Conservation (phyloP, 768 basidiomycete species). For the Mycena indigotica region DNA sequence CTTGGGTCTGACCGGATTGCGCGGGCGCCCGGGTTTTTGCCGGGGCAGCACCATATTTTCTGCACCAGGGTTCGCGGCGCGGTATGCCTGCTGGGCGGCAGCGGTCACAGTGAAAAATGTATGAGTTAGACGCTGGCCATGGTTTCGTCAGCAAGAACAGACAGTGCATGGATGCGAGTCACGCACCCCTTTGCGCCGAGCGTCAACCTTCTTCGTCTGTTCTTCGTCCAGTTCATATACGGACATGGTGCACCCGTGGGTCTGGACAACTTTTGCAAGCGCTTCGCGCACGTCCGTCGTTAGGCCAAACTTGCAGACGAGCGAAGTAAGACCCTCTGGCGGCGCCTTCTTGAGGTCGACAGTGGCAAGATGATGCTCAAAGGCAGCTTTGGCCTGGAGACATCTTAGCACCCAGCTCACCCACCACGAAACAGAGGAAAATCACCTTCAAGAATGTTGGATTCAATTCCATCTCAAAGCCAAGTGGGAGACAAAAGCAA, state of each 20-base stretch:
- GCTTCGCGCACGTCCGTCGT: background rate
- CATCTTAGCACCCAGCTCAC: too few relatives aligned
- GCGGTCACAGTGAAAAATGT: background rate
- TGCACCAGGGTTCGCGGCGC: background rate
- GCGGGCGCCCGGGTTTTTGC: too few relatives aligned
- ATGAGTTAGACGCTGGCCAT: background rate
- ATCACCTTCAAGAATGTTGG: too few relatives aligned
- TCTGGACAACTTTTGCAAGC: background rate
- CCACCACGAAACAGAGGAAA: too few relatives aligned
- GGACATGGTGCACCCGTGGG: background rate
- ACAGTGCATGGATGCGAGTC: background rate
- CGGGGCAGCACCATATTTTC: too few relatives aligned
- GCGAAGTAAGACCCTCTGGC: too few relatives aligned
- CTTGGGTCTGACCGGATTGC: too few relatives aligned
- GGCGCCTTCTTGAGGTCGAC: too few relatives aligned
- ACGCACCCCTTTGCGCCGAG: background rate
- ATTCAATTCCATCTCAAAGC: too few relatives aligned
- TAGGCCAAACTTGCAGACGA: background rate
- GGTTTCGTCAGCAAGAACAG: background rate
- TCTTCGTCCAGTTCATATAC: background rate
- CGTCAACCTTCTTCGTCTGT: background rate
- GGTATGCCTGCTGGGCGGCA: background rate
- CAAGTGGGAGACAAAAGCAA: too few relatives aligned
- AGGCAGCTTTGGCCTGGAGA: too few relatives aligned
- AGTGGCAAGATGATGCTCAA: too few relatives aligned